Base-by-base conservation (phyloP, 2,329 filamentous ascomycete genomes). In the Fusarium veterinarium region DNA sequence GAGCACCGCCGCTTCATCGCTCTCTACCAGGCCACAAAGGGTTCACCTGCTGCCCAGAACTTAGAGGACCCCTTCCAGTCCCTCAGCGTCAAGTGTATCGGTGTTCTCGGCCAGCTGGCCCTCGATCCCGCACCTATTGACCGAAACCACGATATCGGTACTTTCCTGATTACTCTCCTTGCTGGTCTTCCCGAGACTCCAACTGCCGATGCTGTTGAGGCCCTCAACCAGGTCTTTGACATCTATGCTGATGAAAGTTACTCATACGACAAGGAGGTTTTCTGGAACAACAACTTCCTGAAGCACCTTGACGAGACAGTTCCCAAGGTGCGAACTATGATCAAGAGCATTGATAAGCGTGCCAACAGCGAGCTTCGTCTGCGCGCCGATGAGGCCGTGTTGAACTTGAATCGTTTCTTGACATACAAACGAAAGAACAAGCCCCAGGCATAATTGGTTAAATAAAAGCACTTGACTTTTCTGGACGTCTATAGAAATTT, bases 191-290 rank as follows among this genome's bases (percentile, higher is more conserved):
- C 89, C 9, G 82, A 86, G 48, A 87, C 86, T 2, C 84, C 88
- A 4, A 80, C 85, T 4, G 90, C 89, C 4, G 89, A 91, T 49
- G 84, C 85, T 9, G 85, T 92, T 37, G 91, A 92, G 81, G 88
- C 89, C 20, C 81, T 92, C 46, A 89, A 92, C 80, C 89, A 91
- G 79, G 70, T 93, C 23, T 91, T 91, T 73, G 91, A 92, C 73
- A 85, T 93, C 12, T 93, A 92, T 80, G 88, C 86, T 31, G 89
- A 92, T 77, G 89, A 90, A 78, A 84, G 83, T 17, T 85, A 83
- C 60, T 82, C 85, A 16, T 91, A 87, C 77, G 91, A 92, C 77
- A 83, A 82, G 64, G 85, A 87, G 31, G 90, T 92, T 5, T 93
- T 92, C 80, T 91, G 90, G 88, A 85, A 86, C 73, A 85, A 90